Percentiles rank a stretch among this genome's conserved stretches.
Conservation (phyloP, 495 filamentous ascomycete species). For the Tuber microsphaerosporum region DNA sequence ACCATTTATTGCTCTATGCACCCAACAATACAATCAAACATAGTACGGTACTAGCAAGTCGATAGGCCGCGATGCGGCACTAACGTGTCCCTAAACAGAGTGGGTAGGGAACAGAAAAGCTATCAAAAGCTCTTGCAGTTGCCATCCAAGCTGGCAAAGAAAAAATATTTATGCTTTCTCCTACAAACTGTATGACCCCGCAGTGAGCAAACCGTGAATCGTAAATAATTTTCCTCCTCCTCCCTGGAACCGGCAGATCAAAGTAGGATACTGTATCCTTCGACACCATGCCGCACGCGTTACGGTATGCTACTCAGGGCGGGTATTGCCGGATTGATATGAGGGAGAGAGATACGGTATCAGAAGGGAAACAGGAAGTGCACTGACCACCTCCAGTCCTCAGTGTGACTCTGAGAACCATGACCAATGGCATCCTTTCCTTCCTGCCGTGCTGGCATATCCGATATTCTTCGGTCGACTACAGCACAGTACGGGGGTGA, state of each 20-base stretch:
- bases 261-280: conserved; percentile 6
- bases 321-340: too few relatives aligned
- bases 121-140: background rate
- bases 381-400: background rate
- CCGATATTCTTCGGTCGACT: too few relatives aligned
- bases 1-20: background rate
- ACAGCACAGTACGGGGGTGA: too few relatives aligned
- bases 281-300: background rate
- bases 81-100: conserved; percentile 6
- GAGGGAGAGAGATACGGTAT: too few relatives aligned
- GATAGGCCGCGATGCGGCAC: background rate
- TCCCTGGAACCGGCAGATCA: background rate
- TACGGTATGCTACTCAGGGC: too few relatives aligned
- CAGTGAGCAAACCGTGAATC: background rate
- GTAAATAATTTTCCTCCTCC: background rate
- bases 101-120: background rate
- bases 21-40: background rate
- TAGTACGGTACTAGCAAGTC: background rate
- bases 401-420: background rate
- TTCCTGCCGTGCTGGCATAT: background rate
- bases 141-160: background rate
- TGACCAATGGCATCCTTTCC: background rate
- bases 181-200: conserved; percentile 3
- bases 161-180: background rate
- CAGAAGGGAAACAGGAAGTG: background rate